phyloP scores from a whole-genome alignment of 179 eudicot species.

The Gypsophila paniculata region DNA sequence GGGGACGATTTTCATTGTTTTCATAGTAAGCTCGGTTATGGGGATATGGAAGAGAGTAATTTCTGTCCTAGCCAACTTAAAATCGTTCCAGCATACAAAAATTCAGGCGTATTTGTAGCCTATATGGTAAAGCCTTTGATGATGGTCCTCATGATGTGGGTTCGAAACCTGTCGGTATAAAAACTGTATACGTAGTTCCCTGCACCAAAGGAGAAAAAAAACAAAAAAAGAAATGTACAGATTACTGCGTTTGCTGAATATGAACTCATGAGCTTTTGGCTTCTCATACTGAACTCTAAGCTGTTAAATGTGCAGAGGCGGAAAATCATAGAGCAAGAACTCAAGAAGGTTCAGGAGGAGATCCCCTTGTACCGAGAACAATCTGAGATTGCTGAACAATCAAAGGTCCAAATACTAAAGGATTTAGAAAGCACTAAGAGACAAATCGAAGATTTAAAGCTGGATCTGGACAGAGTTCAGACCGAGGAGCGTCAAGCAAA shows the following conservation, averaged over 20 bases:
- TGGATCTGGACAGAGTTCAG: slow-evolving; percentile 77
- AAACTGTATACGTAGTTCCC: no score
- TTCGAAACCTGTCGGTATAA: no score
- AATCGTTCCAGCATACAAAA: no score
- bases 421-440: slow-evolving; percentile 81
- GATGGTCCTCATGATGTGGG: no score
- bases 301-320: slow-evolving; percentile 53
- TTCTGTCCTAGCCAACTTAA: no score
- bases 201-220: no score
- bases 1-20: no score
- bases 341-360: slow-evolving; percentile 65
- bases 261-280: not conserved
- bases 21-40: no score
- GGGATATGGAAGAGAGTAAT: no score
- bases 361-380: slow-evolving; percentile 64
- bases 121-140: no score
- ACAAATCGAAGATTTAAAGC: slow-evolving; percentile 77
- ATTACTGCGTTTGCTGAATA: not conserved
- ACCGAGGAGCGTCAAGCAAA: slow-evolving; percentile 88
- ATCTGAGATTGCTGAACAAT: slow-evolving; percentile 71
- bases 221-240: not conserved
- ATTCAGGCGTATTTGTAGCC: no score
- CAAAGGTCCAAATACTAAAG: slow-evolving; percentile 49
- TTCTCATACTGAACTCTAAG: slow-evolving; percentile 12
- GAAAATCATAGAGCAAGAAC: slow-evolving; percentile 67